Conservation (phyloP, 176 grass and related monocot genomes). For the Avena atlantica region DNA sequence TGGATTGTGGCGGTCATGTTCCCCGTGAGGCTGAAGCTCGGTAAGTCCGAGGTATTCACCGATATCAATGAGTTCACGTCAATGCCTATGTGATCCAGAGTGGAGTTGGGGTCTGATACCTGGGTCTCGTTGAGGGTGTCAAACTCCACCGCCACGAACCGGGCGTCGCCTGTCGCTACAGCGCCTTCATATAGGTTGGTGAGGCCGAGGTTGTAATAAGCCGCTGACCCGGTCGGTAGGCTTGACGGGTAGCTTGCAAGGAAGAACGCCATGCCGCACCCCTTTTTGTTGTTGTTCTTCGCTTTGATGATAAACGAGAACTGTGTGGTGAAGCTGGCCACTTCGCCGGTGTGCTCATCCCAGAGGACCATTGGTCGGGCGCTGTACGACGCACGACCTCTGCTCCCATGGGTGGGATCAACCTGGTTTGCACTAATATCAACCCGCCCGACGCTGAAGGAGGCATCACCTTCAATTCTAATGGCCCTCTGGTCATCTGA, state of each 20-base stretch:
- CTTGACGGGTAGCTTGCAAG: slow-evolving; percentile 25
- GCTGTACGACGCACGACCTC: slow-evolving; percentile 15
- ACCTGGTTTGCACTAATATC: not conserved
- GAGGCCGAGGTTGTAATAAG: slow-evolving; percentile 23
- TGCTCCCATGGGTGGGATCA: not conserved
- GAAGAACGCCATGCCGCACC: slow-evolving; percentile 40
- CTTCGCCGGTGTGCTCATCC: slow-evolving; percentile 29
- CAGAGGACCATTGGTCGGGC: slow-evolving; percentile 26
- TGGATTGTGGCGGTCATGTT: slow-evolving; percentile 27
- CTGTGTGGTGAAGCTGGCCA: slow-evolving; percentile 39
- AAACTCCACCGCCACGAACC: slow-evolving; percentile 43
- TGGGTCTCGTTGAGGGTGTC: slow-evolving; percentile 25
- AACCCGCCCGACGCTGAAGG: not conserved
- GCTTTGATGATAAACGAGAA: slow-evolving; percentile 33
- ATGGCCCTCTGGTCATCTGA: not conserved
- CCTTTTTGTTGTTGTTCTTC: not conserved
- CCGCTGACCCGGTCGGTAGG: not conserved
- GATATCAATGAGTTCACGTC: slow-evolving; percentile 17
- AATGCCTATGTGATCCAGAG: slow-evolving; percentile 33
- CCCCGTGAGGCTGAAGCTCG: not conserved
- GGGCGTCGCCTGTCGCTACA: not conserved
- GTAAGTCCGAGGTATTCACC: not conserved
- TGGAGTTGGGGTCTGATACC: not conserved
- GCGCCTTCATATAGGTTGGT: not conserved
- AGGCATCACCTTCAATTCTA: not conserved